Evolutionary conservation across 2,329 filamentous ascomycete genomes (phyloP).

Genomic region (Bimuria novae-zelandiae): DNA sequence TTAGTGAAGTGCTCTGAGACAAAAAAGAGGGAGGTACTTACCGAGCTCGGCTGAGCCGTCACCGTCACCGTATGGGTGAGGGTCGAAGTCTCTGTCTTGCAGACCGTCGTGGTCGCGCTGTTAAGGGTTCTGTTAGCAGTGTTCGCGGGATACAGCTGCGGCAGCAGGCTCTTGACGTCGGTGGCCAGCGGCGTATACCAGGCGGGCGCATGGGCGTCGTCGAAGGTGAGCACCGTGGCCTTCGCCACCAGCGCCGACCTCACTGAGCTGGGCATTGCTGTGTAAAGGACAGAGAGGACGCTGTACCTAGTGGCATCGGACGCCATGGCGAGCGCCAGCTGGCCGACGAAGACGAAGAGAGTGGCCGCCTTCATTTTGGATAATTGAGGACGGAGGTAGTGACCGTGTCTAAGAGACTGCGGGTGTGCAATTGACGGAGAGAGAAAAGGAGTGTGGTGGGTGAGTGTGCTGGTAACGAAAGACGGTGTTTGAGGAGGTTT

Average conservation of each 20-base stretch:
- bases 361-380: conserved; percentile 2
- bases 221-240: background rate
- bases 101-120: background rate
- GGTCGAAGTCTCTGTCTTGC: background rate
- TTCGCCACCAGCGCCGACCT: background rate
- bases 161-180: background rate
- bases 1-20: background rate
- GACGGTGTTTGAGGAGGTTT: background rate
- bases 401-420: background rate
- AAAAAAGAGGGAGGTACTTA: background rate
- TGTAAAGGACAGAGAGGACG: background rate
- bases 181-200: conserved; percentile 15
- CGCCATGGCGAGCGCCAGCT: background rate
- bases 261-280: background rate
- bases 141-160: background rate
- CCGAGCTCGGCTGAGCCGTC: background rate
- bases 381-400: background rate
- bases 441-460: background rate
- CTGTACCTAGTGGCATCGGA: background rate
- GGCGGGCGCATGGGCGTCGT: conserved; percentile 6
- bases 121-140: background rate
- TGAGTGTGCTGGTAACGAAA: background rate
- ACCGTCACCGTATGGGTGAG: conserved; percentile 3
- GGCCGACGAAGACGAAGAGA: background rate
- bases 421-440: background rate